Base-by-base conservation (phyloP, 176 grass and related monocot species). In the Urochloa ruziziensis region DNA sequence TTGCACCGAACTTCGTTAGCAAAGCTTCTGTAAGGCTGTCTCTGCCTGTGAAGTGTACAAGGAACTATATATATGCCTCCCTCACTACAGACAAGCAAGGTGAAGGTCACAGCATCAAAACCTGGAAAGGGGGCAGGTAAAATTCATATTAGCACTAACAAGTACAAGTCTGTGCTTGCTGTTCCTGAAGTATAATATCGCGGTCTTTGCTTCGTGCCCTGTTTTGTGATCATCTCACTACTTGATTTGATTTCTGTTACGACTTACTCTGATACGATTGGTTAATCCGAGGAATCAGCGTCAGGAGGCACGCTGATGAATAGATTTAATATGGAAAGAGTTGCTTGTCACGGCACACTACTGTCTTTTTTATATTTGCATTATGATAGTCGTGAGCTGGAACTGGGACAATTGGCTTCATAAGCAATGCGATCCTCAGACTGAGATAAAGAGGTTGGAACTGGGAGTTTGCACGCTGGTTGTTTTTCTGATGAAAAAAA, bases 201-300 rank as follows among this genome's bases (percentile, higher is more conserved):
- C 5, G 1, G 14, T 29, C 35, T 82, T 39, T 13, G 64, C 64
- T 57, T 81, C 2, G 14, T 37, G 34, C 30, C 18, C 29, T 25
- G 63, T 19, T 81, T 19, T 81, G 78, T 42, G 63, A 69, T 81
- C 77, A 81, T 69, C 77, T 79, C 19, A 25, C 44, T 69, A 57
- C 4, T 39, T 59, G 65, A 58, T 64, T 79, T 64, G 4, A 54
- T 42, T 78, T 40, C 59, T 9, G 13, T 19, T 36, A 58, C 39
- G 4, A 7, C 72, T 47, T 56, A 18, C 28, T 72, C 39, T 43
- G 27, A 82, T 71, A 54, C n/a, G n/a, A n/a, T n/a, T 23, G 15
- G 51, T 82, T 70, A 7, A 2, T 73, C 39, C 19, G 44, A 63
- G 70, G 81, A 64, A 63, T 39, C 58, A 37, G 27, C 28, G 12